Evolutionary conservation across 768 basidiomycete species (phyloP).

Genomic region (Amyloporia xantha): DNA sequence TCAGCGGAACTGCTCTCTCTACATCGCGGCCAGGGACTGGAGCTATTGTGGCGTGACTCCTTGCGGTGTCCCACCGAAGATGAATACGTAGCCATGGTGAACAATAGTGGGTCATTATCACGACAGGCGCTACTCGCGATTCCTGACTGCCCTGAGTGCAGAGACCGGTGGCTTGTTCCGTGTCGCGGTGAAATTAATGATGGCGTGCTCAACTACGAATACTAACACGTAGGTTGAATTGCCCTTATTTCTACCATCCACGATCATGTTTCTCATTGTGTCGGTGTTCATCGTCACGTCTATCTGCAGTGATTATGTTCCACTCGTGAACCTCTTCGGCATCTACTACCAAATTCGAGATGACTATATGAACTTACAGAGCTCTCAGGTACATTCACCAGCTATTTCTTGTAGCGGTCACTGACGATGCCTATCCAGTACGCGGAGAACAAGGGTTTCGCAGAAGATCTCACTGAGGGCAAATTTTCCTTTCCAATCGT

Average conservation of each 20-base stretch:
- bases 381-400: slow-evolving; percentile 71
- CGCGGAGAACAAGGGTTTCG: slow-evolving; percentile 76
- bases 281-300: background rate
- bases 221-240: slow-evolving; percentile 41
- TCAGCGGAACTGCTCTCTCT: slow-evolving; percentile 34
- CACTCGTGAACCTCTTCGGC: slow-evolving; percentile 89
- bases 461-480: slow-evolving; percentile 92
- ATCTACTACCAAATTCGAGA: slow-evolving; percentile 97
- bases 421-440: no score
- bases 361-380: slow-evolving; percentile 93
- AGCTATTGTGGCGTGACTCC: slow-evolving; percentile 91
- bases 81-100: slow-evolving; percentile 94
- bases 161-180: slow-evolving; percentile 94
- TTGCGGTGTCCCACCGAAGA: slow-evolving; percentile 89
- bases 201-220: slow-evolving; percentile 74
- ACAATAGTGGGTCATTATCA: slow-evolving; percentile 80
- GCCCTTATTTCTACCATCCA: background rate
- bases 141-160: no score
- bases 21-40: slow-evolving; percentile 92
- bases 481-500: slow-evolving; percentile 97
- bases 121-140: no score
- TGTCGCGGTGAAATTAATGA: slow-evolving; percentile 93
- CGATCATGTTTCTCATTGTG: background rate
- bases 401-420: background rate
- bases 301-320: slow-evolving; percentile 70